Percentiles rank a stretch among this genome's conserved stretches.
These are phyloP conservation scores for Leptoxyphium fumago DNA, from an alignment of 2,329 filamentous ascomycete genomes.

Conservation along the genomic window DNA sequence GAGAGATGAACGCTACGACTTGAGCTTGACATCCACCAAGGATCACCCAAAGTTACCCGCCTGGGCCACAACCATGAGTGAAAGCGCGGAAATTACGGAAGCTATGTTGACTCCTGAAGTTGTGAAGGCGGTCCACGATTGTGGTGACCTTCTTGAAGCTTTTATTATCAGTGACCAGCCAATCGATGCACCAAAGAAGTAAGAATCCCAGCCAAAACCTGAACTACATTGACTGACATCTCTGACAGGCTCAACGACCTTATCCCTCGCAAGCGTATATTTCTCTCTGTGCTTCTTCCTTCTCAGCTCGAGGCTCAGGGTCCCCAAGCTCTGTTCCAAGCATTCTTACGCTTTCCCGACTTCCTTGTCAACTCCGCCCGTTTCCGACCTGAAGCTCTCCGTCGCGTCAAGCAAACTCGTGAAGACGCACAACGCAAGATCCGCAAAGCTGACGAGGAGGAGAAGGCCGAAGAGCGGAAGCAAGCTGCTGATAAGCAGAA, in stretches of 20 bases:
- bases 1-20: conserved; percentile 84
- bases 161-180: conserved; percentile 84
- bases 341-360: conserved; percentile 77
- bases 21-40: conserved; percentile 85
- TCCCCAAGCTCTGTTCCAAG: conserved; percentile 53
- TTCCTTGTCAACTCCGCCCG: conserved; percentile 59
- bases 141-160: conserved; percentile 72
- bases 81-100: conserved; percentile 90
- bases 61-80: conserved; percentile 91
- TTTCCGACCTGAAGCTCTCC: conserved; percentile 77
- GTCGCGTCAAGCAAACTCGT: conserved; percentile 66
- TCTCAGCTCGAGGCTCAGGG: conserved; percentile 39
- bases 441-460: conserved; percentile 61
- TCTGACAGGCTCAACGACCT: conserved; percentile 62
- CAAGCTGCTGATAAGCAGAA: conserved; percentile 47
- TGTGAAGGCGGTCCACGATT: conserved; percentile 59
- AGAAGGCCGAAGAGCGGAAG: conserved; percentile 48
- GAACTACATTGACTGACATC: conserved; percentile 1
- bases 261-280: conserved; percentile 69
- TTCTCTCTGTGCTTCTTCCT: conserved; percentile 56
- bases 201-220: conserved; percentile 11
- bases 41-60: conserved; percentile 77
- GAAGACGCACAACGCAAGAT: conserved; percentile 71
- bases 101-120: conserved; percentile 77
- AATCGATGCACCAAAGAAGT: conserved; percentile 72